A percentile compares a stretch with the other conserved stretches of the same genome.
Evolutionary conservation across 2,329 filamentous ascomycete species (phyloP).

Genomic region (Penicillium sp.): DNA sequence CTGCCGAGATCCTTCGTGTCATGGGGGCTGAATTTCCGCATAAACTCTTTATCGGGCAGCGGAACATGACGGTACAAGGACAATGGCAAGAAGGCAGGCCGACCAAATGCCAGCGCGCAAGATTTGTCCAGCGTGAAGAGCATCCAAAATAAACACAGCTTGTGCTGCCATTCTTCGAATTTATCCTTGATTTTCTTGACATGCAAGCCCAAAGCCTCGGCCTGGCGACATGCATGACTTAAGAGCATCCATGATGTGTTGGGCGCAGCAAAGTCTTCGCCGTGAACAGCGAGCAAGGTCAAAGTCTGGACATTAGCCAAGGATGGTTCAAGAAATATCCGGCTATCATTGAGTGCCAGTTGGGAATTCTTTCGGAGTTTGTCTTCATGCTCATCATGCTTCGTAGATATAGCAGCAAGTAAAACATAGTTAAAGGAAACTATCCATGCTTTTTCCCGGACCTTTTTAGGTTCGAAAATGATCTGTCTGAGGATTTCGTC

Average conservation of each 20-base stretch:
- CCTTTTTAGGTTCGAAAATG: conserved; percentile 14
- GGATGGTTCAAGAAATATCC: conserved; percentile 15
- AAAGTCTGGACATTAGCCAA: conserved; percentile 11
- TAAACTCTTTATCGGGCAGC: background rate
- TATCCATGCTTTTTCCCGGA: conserved; percentile 14
- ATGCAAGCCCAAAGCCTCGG: conserved; percentile 14
- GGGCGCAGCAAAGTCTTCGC: conserved; percentile 16
- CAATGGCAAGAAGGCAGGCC: conserved; percentile 10
- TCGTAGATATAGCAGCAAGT: conserved; percentile 1
- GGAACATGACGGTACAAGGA: conserved; percentile 8
- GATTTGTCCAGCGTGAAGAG: conserved; percentile 16
- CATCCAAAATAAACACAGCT: conserved; percentile 16
- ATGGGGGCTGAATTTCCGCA: background rate
- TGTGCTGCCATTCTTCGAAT: background rate
- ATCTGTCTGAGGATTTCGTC: conserved; percentile 4
- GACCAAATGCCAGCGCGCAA: conserved; percentile 17
- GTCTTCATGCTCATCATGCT: background rate
- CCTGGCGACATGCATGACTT: conserved; percentile 16
- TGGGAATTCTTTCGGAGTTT: conserved; percentile 6
- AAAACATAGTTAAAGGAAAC: conserved; percentile 16
- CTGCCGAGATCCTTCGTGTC: background rate
- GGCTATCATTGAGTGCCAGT: conserved; percentile 13
- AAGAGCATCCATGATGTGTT: conserved; percentile 18
- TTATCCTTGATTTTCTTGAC: background rate
- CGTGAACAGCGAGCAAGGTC: conserved; percentile 10